Percentiles rank a stretch among this genome's conserved stretches.
These are phyloP conservation scores for Paracoccidioides lutzii DNA, from an alignment of 2,329 filamentous ascomycete species.

Conservation along the genomic window DNA sequence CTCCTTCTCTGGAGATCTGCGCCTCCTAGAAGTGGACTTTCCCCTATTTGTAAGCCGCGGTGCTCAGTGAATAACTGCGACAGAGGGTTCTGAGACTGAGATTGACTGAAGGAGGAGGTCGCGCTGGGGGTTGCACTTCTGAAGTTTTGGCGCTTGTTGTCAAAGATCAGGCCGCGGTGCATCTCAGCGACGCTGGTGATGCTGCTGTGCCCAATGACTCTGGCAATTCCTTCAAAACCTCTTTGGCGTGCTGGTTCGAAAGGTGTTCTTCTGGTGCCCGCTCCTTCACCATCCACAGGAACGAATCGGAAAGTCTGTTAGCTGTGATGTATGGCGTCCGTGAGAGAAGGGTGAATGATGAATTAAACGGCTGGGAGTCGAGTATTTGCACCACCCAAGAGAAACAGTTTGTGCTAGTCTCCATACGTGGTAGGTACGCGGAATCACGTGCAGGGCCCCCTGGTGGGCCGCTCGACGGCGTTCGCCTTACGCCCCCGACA, in stretches of 20 bases:
- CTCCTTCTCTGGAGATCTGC: conserved; percentile 4
- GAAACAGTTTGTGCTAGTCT: no score
- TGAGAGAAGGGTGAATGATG: no score
- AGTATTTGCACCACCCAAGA: no score
- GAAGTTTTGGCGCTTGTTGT: conserved; percentile 11
- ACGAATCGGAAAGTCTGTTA: no score
- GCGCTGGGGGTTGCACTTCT: conserved; percentile 5
- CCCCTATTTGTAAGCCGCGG: not conserved
- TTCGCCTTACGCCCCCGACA: no score
- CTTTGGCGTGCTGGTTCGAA: conserved; percentile 15
- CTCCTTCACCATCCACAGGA: no score
- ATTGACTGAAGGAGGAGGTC: conserved; percentile 6
- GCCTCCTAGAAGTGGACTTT: not conserved
- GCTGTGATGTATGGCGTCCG: no score
- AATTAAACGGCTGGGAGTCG: no score
- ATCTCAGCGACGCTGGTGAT: conserved; percentile 18
- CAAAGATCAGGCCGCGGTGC: conserved; percentile 16
- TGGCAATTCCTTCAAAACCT: conserved; percentile 18
- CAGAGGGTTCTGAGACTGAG: not conserved
- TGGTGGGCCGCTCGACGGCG: no score
- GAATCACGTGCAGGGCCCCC: no score
- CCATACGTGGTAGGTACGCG: no score
- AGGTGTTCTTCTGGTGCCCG: conserved; percentile 15
- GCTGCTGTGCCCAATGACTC: conserved; percentile 15
- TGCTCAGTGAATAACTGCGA: not conserved